These are phyloP conservation scores for Cerrena zonata DNA, from an alignment of 1,284 basidiomycete species.

Conservation along the genomic window DNA sequence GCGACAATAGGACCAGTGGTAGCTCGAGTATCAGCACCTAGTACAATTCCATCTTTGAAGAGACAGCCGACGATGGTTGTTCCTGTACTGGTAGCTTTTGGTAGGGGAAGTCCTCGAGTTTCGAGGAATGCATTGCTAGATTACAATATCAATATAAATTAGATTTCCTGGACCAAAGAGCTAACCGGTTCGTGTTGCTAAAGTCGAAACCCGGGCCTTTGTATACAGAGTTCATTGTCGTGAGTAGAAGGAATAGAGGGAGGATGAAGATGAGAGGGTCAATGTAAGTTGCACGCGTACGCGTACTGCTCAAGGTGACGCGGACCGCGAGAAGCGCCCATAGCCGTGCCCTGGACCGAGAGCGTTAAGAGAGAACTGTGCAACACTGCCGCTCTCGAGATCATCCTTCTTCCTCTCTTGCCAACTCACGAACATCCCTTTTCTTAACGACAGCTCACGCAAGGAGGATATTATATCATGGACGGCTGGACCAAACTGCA, in stretches of 20 bases:
- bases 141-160: slow-evolving; percentile 1
- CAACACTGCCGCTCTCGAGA: neutral
- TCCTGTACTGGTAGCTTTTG: slow-evolving; percentile 88
- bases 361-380: neutral
- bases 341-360: neutral
- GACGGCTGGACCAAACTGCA: slow-evolving; percentile 71
- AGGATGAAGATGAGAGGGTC: neutral
- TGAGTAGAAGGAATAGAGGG: neutral
- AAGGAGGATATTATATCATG: slow-evolving; percentile 40
- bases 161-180: neutral
- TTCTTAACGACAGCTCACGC: neutral
- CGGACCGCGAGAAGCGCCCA: neutral
- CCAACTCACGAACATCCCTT: slow-evolving; percentile 1
- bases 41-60: slow-evolving; percentile 88
- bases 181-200: slow-evolving; percentile 30
- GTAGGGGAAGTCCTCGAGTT: slow-evolving; percentile 62
- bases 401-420: neutral
- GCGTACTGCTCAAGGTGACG: slow-evolving; percentile 2
- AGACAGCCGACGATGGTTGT: slow-evolving; percentile 98
- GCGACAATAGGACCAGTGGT: slow-evolving; percentile 94
- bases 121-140: slow-evolving; percentile 75
- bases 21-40: slow-evolving; percentile 95
- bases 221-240: slow-evolving; percentile 28
- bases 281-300: slow-evolving; percentile 4
- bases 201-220: slow-evolving; percentile 32